phyloP scores from a whole-genome alignment of 1,139 yeast genomes.

The Zhuliangozyma blackwelliae region DNA sequence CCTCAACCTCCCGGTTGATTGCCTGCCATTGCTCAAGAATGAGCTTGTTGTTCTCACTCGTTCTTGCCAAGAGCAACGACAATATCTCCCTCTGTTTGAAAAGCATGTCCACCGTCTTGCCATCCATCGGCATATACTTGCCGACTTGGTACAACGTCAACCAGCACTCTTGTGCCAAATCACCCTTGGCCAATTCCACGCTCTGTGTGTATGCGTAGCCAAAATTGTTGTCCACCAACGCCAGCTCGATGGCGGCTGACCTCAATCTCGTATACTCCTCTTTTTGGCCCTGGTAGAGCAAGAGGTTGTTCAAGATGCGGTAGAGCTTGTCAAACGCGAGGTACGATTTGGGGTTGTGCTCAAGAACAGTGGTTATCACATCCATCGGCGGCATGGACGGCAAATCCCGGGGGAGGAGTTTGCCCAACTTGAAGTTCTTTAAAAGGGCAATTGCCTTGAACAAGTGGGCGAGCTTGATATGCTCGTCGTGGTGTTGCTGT shows the following conservation, averaged over 20 bases:
- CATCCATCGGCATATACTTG: conserved; percentile 38
- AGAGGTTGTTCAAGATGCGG: conserved; percentile 37
- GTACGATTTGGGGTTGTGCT: conserved; percentile 53
- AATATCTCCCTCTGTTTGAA: conserved; percentile 47
- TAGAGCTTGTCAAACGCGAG: conserved; percentile 42
- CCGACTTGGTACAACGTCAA: conserved; percentile 61
- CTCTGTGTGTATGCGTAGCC: conserved; percentile 43
- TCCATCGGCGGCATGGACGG: conserved; percentile 14
- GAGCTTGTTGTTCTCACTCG: conserved; percentile 25
- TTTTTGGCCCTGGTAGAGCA: conserved; percentile 13
- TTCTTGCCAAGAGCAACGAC: conserved; percentile 23
- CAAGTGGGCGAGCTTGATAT: conserved; percentile 25
- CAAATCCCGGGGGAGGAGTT: conserved; percentile 10
- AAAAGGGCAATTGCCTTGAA: conserved; percentile 25
- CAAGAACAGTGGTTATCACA: conserved; percentile 40
- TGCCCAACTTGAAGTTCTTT: conserved; percentile 31
- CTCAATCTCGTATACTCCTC: conserved; percentile 31
- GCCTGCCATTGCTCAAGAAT: conserved; percentile 36
- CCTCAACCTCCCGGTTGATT: conserved; percentile 26
- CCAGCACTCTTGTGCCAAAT: conserved; percentile 43
- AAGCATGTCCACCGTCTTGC: conserved; percentile 19
- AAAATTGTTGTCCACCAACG: conserved; percentile 53
- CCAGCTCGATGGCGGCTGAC: conserved; percentile 54
- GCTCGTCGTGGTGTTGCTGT: conserved; percentile 11
- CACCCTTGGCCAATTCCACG: conserved; percentile 23